phyloP scores from a whole-genome alignment of 2,329 filamentous ascomycete genomes.

The Botrytis fabae region DNA sequence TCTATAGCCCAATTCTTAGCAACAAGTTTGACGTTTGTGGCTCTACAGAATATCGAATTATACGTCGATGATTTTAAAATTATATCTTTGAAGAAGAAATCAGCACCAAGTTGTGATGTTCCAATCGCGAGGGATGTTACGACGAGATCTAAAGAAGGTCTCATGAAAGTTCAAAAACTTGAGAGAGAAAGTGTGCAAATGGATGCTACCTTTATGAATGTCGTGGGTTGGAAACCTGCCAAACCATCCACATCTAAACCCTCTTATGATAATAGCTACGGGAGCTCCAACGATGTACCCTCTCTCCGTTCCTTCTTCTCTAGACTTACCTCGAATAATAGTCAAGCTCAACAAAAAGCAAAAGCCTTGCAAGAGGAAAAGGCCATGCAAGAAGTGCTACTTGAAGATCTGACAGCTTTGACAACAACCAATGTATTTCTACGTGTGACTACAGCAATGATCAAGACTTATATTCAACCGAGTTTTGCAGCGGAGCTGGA shows the following conservation, averaged over 20 bases:
- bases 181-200: conserved; percentile 88
- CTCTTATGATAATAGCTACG: conserved; percentile 44
- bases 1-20: conserved; percentile 90
- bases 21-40: conserved; percentile 94
- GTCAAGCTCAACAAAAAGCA: conserved; percentile 51
- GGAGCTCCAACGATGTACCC: conserved; percentile 53
- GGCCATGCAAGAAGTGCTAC: conserved; percentile 59
- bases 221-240: conserved; percentile 78
- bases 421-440: conserved; percentile 83
- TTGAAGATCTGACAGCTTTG: conserved; percentile 69
- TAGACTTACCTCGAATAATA: conserved; percentile 61
- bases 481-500: conserved; percentile 84
- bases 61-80: conserved; percentile 87
- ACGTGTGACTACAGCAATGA: conserved; percentile 78
- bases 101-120: conserved; percentile 72
- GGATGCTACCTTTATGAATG: conserved; percentile 84
- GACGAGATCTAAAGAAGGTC: conserved; percentile 76
- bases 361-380: conserved; percentile 64
- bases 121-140: conserved; percentile 76
- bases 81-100: conserved; percentile 77
- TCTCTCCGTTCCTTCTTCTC: conserved; percentile 80
- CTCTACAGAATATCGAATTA: conserved; percentile 82
- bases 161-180: conserved; percentile 84
- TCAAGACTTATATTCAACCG: conserved; percentile 72
- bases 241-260: conserved; percentile 38